Base-by-base conservation (phyloP, 2,329 filamentous ascomycete genomes). In the Diaporthe eres region DNA sequence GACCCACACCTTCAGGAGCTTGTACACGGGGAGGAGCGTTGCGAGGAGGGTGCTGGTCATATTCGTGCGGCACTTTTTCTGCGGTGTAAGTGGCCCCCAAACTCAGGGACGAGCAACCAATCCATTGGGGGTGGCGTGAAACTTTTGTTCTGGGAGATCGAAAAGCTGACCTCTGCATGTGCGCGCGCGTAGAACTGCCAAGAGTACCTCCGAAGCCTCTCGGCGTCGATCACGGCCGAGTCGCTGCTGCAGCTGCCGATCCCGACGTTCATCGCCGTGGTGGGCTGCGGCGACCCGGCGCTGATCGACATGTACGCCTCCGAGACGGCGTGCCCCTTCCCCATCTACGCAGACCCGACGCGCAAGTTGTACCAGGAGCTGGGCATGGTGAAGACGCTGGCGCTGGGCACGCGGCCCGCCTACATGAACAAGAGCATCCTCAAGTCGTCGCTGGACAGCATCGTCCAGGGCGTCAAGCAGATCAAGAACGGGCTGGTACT, bases 1-100 rank as follows among this genome's bases (percentile, higher is more conserved):
- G 74, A 84, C 88, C 19, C 88, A 88, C 58, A 85, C 89, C 0
- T 95, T 95, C 83, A 89, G 89, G 82, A 91, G 88, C 79, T 84
- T 94, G 39, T 93, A 92, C 81, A 87, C 86, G 47, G 90, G 90
- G 5, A 86, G 82, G 63, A 89, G 89, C 72, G 86, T 87, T 3
- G 86, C 89, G 17, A 85, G 88, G 25, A 86, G 91, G 3, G 90
- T 94, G 39, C 86, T 96, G 44, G 84, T 95, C 57, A 90, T 95
- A 78, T 95, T 96, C 81, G 88, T 96, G 75, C 89, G 94, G 60
- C 94, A 95, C 84, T 96, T 95, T 84, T 95, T 94, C 87, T 95
- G 94, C 81, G 93, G 93, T 49, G 93, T 94, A 87, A 83, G 92
- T 88, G 28, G 15, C 22, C 44, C 28, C n/a, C 25, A 42, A n/a